These are phyloP conservation scores for Silene conica DNA, from an alignment of 148 eudicot species.

Conservation along the genomic window DNA sequence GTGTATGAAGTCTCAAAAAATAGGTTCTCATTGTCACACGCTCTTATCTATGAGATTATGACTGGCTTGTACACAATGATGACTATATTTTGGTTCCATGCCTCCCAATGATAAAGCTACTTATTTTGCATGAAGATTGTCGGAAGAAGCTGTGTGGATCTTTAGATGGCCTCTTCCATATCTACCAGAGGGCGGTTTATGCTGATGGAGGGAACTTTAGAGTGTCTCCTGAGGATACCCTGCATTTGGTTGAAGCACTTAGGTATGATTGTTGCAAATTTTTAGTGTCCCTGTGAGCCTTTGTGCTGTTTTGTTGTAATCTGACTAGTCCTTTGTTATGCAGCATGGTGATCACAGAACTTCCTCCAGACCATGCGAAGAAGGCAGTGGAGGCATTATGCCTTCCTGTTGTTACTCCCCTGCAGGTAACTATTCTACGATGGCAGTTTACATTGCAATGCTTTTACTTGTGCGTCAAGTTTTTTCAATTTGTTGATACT, in stretches of 20 bases:
- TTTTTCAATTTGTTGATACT: not conserved
- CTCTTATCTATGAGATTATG: not conserved
- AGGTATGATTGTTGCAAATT: conserved; percentile 43
- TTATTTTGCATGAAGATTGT: conserved; percentile 55
- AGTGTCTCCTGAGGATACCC: conserved; percentile 91
- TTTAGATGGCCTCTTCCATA: conserved; percentile 89
- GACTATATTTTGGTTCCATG: conserved; percentile 2
- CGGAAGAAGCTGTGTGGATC: conserved; percentile 90
- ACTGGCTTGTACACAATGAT: not conserved
- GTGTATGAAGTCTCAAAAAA: not conserved
- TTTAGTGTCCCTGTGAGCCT: not conserved
- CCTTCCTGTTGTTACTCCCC: conserved; percentile 82
- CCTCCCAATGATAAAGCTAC: conserved; percentile 11
- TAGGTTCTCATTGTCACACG: not conserved
- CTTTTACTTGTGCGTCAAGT: not conserved
- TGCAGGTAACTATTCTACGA: conserved; percentile 45
- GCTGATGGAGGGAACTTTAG: conserved; percentile 85
- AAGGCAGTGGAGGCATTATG: conserved; percentile 89
- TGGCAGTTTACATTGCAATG: not conserved
- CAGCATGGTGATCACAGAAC: conserved; percentile 95
- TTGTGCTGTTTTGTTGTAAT: not conserved
- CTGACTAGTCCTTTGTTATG: conserved; percentile 30
- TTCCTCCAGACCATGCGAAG: conserved; percentile 96
- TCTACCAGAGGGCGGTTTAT: conserved; percentile 79
- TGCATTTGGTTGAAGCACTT: conserved; percentile 92